phyloP scores from a whole-genome alignment of 108 stramenopile species.

The Ochromonas danica region DNA sequence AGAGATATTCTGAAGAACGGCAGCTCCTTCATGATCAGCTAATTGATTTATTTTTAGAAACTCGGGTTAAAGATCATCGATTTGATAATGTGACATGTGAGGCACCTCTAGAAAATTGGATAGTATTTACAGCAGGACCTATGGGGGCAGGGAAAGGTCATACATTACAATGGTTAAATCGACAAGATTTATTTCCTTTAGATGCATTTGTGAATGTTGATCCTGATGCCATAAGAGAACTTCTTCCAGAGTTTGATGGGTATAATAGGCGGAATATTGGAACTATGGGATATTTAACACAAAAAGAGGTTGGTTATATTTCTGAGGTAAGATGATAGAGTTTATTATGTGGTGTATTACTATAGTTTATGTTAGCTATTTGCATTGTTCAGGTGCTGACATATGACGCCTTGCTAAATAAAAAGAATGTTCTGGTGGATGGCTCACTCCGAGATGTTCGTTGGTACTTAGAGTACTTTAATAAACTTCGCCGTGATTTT shows the following conservation, averaged over 20 bases:
- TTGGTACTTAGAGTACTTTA: slow-evolving; percentile 41
- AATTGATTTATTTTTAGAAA: slow-evolving; percentile 37
- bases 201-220: slow-evolving; percentile 46
- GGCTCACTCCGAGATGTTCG: slow-evolving; percentile 45
- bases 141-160: slow-evolving; percentile 51
- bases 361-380: not conserved
- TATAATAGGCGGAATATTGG: slow-evolving; percentile 34
- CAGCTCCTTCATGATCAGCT: slow-evolving; percentile 46
- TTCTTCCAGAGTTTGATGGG: slow-evolving; percentile 49
- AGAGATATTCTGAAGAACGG: slow-evolving; percentile 35
- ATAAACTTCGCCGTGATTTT: not conserved
- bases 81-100: slow-evolving; percentile 24
- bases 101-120: slow-evolving; percentile 19
- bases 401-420: slow-evolving; percentile 36
- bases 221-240: slow-evolving; percentile 42
- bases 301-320: slow-evolving; percentile 51
- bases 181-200: slow-evolving; percentile 41
- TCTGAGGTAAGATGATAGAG: slow-evolving; percentile 26
- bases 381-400: not conserved
- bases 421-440: slow-evolving; percentile 49
- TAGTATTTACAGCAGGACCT: slow-evolving; percentile 36
- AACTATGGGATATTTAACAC: slow-evolving; percentile 46
- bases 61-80: slow-evolving; percentile 1
- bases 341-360: not conserved
- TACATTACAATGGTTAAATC: slow-evolving; percentile 41